These are phyloP conservation scores for Clavaria fumosa DNA, from an alignment of 768 basidiomycete species.

Conservation along the genomic window DNA sequence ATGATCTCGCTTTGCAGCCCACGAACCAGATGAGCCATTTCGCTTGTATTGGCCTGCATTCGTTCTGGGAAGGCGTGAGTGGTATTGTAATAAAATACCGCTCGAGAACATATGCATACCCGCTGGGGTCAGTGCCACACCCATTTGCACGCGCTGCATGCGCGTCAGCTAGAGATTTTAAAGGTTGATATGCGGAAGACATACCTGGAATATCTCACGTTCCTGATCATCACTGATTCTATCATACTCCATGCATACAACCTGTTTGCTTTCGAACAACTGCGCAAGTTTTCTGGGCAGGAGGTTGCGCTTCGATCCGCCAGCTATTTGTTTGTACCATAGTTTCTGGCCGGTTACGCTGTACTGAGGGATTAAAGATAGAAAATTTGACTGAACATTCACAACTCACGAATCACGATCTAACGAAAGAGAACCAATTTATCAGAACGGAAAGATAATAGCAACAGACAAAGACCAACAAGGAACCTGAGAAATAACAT, in stretches of 20 bases:
- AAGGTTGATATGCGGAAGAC: constrained; percentile 6
- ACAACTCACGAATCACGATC: constrained; percentile 14
- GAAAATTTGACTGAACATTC: constrained; percentile 6
- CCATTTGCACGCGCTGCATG: constrained; percentile 33
- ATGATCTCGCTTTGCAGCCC: constrained; percentile 23
- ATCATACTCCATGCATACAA: constrained; percentile 39
- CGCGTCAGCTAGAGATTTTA: constrained; percentile 3
- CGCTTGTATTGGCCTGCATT: constrained; percentile 32
- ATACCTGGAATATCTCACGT: constrained; percentile 49
- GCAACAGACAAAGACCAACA: constrained; percentile 25
- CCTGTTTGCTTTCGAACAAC: constrained; percentile 39
- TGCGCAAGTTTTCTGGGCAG: constrained; percentile 40
- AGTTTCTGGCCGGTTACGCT: constrained; percentile 37
- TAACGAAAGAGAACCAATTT: too few relatives aligned
- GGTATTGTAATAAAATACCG: background rate
- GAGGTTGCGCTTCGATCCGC: constrained; percentile 13
- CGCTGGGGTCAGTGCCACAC: constrained; percentile 33
- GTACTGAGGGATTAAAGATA: constrained; percentile 16
- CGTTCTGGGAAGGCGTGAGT: constrained; percentile 23
- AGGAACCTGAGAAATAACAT: constrained; percentile 22
- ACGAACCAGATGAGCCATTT: constrained; percentile 28
- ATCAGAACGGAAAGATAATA: too few relatives aligned
- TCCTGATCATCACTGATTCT: constrained; percentile 36
- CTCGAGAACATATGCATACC: constrained; percentile 17
- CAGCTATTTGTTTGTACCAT: constrained; percentile 29